Percentiles rank a stretch among this genome's conserved stretches.
Conservation (phyloP, 2,329 filamentous ascomycete genomes). For the Hymenoscyphus salicellus region DNA sequence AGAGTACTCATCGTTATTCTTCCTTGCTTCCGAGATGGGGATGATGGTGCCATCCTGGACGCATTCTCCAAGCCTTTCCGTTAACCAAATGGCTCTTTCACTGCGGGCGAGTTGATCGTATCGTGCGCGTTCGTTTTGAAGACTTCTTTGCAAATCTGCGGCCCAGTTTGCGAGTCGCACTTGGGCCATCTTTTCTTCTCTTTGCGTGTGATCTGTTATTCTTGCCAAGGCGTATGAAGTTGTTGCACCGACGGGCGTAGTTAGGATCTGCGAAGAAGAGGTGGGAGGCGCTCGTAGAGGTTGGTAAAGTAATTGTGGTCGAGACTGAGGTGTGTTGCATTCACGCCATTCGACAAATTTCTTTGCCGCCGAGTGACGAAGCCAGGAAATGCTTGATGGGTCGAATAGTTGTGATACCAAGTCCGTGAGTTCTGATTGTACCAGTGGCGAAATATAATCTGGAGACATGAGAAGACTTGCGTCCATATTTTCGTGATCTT, state of each 20-base stretch:
- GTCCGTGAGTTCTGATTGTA: conserved; percentile 67
- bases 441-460: conserved; percentile 79
- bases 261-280: conserved; percentile 26
- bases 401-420: conserved; percentile 77
- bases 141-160: conserved; percentile 71
- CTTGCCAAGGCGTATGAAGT: conserved; percentile 59
- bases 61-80: conserved; percentile 63
- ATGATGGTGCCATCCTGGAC: conserved; percentile 63
- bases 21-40: conserved; percentile 42
- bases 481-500: conserved; percentile 82
- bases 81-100: conserved; percentile 68
- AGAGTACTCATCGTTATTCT: conserved; percentile 19
- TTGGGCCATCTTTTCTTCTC: conserved; percentile 60
- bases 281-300: conserved; percentile 33
- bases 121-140: conserved; percentile 68
- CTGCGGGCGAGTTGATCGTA: conserved; percentile 61
- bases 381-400: conserved; percentile 71
- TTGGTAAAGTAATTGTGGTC: conserved; percentile 37
- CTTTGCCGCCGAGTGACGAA: conserved; percentile 77
- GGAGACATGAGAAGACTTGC: conserved; percentile 90
- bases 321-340: conserved; percentile 32
- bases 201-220: conserved; percentile 56
- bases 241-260: conserved; percentile 34
- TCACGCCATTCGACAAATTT: conserved; percentile 74
- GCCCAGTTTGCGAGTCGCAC: conserved; percentile 81